Base-by-base conservation (phyloP, 352 stramenopile species). In the Phytophthora vignae region DNA sequence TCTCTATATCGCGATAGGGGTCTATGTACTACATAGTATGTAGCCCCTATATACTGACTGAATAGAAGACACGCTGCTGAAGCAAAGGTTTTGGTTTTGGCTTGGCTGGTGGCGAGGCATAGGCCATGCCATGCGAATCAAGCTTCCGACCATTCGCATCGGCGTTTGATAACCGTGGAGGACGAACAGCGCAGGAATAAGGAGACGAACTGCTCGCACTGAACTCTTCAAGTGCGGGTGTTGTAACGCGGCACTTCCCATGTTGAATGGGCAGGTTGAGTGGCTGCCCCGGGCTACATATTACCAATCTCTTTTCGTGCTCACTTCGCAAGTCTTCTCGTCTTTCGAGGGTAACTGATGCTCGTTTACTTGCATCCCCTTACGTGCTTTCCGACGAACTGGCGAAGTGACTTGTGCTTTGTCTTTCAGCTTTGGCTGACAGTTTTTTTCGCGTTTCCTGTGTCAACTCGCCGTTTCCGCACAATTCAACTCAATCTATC, bases 361-460 rank as follows among this genome's bases (percentile, higher is more conserved):
- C 29, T 33, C 29, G 29, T 33, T 33, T 33, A 7, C 29, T 33
- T 33, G 29, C 29, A 10, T 33, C 29, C 29, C 29, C 29, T 33
- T 33, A 33, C 29, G 9, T 46, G 33, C 17, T 46, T 33, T 40
- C 38, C 40, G 40, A 63, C 56, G n/a, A n/a, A n/a, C n/a, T n/a
- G n/a, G n/a, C n/a, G n/a, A n/a, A n/a, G n/a, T 42, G 40, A 40
- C 56, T 33, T 7, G 29, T 33, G 29, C 8, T 33, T 33, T 9
- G 56, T 63, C 38, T 25, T 25, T 25, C 22, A 25, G 22, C 22
- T 25, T 25, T 2, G n/a, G 15, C 8, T 11, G 55, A 55, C 42
- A 44, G 25, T 48, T 64, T 55, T 25, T 54, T 62, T 53, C 21
- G 56, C 56, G 56, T 42, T 14, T 14, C 14, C 11, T 17, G 11